These are phyloP conservation scores for Aspergillus proliferans DNA, from an alignment of 2,329 filamentous ascomycete species.

Conservation along the genomic window DNA sequence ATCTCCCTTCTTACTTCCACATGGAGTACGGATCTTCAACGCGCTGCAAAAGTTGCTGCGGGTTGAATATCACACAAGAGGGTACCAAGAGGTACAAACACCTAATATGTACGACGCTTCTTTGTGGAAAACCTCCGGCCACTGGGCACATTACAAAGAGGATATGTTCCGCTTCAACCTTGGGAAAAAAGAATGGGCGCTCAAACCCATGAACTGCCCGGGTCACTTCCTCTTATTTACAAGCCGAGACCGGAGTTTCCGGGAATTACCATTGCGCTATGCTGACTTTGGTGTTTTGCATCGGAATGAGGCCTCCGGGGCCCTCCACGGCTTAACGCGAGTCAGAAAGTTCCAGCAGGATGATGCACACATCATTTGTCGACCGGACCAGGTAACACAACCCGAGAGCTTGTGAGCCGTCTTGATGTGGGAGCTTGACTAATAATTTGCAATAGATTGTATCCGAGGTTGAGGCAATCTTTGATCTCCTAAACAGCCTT, in stretches of 20 bases:
- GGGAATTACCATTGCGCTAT: slow-evolving; percentile 83
- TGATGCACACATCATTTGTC: slow-evolving; percentile 93
- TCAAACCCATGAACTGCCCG: slow-evolving; percentile 99
- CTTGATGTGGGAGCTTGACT: background rate
- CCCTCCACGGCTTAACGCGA: slow-evolving; percentile 81
- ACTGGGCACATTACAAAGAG: slow-evolving; percentile 90
- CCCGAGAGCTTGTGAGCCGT: background rate
- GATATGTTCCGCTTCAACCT: slow-evolving; percentile 85
- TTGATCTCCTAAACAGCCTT: slow-evolving; percentile 77
- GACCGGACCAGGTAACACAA: slow-evolving; percentile 59
- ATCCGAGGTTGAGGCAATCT: slow-evolving; percentile 71
- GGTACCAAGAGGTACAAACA: slow-evolving; percentile 89
- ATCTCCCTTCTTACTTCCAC: slow-evolving; percentile 83
- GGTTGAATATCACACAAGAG: slow-evolving; percentile 84
- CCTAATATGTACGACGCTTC: slow-evolving; percentile 95
- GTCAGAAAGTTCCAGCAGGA: slow-evolving; percentile 94
- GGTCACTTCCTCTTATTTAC: slow-evolving; percentile 86
- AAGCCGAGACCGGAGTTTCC: slow-evolving; percentile 76
- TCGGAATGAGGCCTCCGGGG: slow-evolving; percentile 90
- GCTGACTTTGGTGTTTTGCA: slow-evolving; percentile 95
- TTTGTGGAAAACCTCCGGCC: slow-evolving; percentile 90
- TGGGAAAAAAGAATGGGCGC: slow-evolving; percentile 75
- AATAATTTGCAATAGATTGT: slow-evolving; percentile 43
- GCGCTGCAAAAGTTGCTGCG: slow-evolving; percentile 74
- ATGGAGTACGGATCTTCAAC: slow-evolving; percentile 91